Base-by-base conservation (phyloP, 768 basidiomycete species). In the Fomitopsis serialis region DNA sequence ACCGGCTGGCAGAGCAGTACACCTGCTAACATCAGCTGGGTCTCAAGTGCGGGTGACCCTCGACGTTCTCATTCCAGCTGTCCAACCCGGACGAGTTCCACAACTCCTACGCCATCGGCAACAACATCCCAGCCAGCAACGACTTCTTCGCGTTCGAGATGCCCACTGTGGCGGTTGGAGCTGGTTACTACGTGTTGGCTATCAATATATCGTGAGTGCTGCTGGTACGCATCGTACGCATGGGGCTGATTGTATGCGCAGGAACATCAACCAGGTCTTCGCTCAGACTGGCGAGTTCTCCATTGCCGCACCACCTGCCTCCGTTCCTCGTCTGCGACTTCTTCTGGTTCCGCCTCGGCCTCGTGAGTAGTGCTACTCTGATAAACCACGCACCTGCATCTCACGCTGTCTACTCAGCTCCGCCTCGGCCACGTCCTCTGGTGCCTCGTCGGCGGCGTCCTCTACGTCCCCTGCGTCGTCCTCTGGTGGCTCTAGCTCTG, bases 31-130 rank as follows among this genome's bases (percentile, higher is more conserved):
- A 57, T 85, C 48, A 68, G 59, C 0, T 87, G 85, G 84, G 65
- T 70, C 2, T 66, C 68, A 11, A 40, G 45, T 0, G 53, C 72
- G 2, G 55, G 60, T 10, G 85, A 87, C 58, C 71, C 79, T 72
- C 57, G 48, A 76, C 70, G 5, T 56, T 56, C 21, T 69, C 76
- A 19, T 32, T 85, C 15, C 72, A 79, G 64, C 67, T 87, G 51
- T 48, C 58, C 45, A 81, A 84, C 66, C 48, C 58, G 21, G 17
- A 59, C 0, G 22, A 25, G 0, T 87, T 86, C 75, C 70, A 84
- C 69, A 67, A 79, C 52, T 50, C 71, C 0, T 79, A 75, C 45
- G 83, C 78, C 44, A 73, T 87, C 51, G 77, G 74, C 12, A 83
- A 77, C 72, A 81, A 79, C 54, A 70, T 87, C 1, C 53, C 69